These are phyloP conservation scores for Coffea humblotiana DNA, from an alignment of 305 asterid species.

Conservation along the genomic window DNA sequence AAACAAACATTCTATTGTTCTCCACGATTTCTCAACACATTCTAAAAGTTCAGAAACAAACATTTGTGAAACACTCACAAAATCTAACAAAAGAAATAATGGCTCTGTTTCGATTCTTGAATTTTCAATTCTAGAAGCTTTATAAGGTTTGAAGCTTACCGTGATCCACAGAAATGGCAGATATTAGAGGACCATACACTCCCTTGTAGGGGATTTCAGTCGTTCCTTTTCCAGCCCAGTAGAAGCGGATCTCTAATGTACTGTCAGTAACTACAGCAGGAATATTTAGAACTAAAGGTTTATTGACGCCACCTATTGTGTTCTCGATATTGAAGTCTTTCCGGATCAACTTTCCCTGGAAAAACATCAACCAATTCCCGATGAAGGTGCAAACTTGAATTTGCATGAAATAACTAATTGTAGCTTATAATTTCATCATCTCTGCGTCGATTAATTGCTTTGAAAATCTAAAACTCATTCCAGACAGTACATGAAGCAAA, in stretches of 20 bases:
- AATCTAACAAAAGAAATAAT: background rate
- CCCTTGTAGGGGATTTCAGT: constrained; percentile 25
- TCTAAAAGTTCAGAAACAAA: background rate
- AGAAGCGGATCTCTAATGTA: constrained; percentile 49
- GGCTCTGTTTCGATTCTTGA: background rate
- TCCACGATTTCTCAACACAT: background rate
- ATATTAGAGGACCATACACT: constrained; percentile 38
- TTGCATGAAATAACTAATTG: background rate
- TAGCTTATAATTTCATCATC: background rate
- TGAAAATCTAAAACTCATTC: background rate
- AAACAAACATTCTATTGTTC: background rate
- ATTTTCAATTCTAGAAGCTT: background rate
- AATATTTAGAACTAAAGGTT: constrained; percentile 9
- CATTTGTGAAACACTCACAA: background rate
- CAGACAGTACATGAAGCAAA: background rate
- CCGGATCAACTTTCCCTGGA: constrained; percentile 27
- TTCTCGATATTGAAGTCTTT: constrained; percentile 37
- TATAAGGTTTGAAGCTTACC: constrained; percentile 16
- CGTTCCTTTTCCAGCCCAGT: constrained; percentile 60
- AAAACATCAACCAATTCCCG: background rate
- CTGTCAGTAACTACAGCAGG: constrained; percentile 22
- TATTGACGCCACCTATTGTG: constrained; percentile 33
- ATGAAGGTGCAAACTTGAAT: background rate
- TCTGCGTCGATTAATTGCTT: background rate
- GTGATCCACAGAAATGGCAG: constrained; percentile 38